Conservation (phyloP, 2,329 filamentous ascomycete genomes). For the Alternaria sp. region DNA sequence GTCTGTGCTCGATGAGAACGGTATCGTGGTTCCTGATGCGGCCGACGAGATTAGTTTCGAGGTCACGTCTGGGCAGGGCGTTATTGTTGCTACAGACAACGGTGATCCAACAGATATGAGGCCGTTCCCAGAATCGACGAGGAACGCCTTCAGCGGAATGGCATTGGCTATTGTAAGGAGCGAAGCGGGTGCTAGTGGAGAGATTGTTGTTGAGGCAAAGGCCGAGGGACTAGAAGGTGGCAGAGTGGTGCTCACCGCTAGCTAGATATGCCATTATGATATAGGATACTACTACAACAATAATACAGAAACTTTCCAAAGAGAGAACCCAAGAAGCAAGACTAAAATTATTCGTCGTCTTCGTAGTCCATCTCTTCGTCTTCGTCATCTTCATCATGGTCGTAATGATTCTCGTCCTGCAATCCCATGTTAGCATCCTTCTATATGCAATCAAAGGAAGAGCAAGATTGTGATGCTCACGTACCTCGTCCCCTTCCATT, state of each 20-base stretch:
- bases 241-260: slow-evolving; percentile 14
- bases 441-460: not conserved
- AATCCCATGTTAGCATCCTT: not conserved
- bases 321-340: not conserved
- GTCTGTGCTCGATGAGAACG: slow-evolving; percentile 56
- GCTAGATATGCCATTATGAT: not conserved
- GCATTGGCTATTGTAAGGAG: slow-evolving; percentile 37
- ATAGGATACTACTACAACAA: no score
- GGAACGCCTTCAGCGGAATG: slow-evolving; percentile 39
- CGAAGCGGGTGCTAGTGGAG: slow-evolving; percentile 16
- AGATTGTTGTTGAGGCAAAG: slow-evolving; percentile 24
- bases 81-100: slow-evolving; percentile 50
- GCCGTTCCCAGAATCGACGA: slow-evolving; percentile 29
- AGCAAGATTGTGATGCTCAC: slow-evolving; percentile 9
- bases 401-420: not conserved
- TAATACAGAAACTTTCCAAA: no score
- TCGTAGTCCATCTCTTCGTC: not conserved
- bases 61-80: slow-evolving; percentile 51
- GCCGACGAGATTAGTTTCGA: slow-evolving; percentile 57
- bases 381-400: not conserved
- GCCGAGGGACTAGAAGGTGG: slow-evolving; percentile 15
- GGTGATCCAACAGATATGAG: slow-evolving; percentile 37
- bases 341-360: not conserved
- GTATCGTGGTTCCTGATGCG: slow-evolving; percentile 57
- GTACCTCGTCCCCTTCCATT: slow-evolving; percentile 1